Base-by-base conservation (phyloP, 495 filamentous ascomycete genomes). In the Penicillium daleae region DNA sequence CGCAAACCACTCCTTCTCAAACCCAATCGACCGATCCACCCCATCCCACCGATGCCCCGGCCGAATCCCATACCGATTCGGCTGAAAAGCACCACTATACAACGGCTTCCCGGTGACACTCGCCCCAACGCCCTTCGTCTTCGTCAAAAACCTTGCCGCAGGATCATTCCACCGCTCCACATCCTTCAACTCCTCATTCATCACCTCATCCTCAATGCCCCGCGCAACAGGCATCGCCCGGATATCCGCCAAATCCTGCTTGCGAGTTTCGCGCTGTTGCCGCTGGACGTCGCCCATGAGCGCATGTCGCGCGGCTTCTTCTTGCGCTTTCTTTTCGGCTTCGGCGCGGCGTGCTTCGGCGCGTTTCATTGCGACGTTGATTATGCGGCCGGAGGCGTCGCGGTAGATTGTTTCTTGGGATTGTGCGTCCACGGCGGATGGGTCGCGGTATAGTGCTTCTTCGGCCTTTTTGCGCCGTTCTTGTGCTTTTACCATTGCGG, bases 31-130 rank as follows among this genome's bases (percentile, higher is more conserved):
- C 65, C 95, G 82, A 85, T 99, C 96, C 42, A 99, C 96, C 15
- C 96, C 96, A 86, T 99, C 95, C 95, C 95, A 99, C 67, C 89
- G 78, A 80, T 96, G 89, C 8, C 95, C 96, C 3, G 95, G 95
- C 63, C 88, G 78, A 63, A 98, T 98, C 19, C 92, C 91, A 83
- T 97, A 98, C 59, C 95, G 83, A 86, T 99, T 99, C 62, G 95
- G 95, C 75, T 86, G 77, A 57, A 87, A 90, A 0, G 87, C 79
- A 0, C 94, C 95, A 63, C 86, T 78, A 74, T 97, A 99, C 22
- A 92, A 68, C 52, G 92, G 91, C 67, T 82, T 88, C 42, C 91
- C 89, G 12, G 83, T 86, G 26, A 71, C 70, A 74, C 83, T 85
- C 37, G 71, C 68, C 0, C 66, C 72, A 0, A 68, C 60, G 6